Evolutionary conservation across 139 green algal genomes (phyloP).

Genomic region (Pseudopediastrum boryanum): DNA sequence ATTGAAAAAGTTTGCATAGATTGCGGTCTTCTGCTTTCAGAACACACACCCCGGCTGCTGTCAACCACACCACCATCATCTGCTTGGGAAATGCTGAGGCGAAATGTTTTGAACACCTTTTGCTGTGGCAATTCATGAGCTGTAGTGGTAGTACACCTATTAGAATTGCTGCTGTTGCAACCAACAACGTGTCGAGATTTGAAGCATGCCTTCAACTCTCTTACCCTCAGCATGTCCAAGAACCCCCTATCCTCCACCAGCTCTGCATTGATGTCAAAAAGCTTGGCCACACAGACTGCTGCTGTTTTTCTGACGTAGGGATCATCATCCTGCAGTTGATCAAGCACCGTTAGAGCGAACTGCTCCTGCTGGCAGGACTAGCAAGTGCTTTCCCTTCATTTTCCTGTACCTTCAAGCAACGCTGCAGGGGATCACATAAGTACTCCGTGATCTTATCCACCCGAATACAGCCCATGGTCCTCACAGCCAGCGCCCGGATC

Average conservation of each 20-base stretch:
- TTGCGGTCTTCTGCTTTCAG: no score
- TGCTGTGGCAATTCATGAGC: no score
- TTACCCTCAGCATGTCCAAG: constrained; percentile 88
- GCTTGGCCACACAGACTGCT: constrained; percentile 97
- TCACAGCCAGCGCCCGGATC: constrained; percentile 94
- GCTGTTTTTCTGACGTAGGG: constrained; percentile 99
- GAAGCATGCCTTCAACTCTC: no score
- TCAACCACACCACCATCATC: no score
- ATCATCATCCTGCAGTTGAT: constrained; percentile 88
- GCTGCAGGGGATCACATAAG: constrained; percentile 95
- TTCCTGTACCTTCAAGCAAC: constrained; percentile 79
- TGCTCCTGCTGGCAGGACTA: background rate
- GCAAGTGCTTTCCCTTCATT: background rate
- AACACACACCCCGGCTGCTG: no score
- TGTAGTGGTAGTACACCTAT: no score
- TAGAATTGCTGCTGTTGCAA: no score
- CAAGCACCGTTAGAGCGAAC: background rate
- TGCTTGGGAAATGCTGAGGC: no score
- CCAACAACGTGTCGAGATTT: no score
- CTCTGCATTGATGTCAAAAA: constrained; percentile 97
- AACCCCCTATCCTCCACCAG: constrained; percentile 97
- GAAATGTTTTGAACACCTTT: no score
- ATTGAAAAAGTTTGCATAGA: no score
- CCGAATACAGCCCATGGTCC: constrained; percentile 99
- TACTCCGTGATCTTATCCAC: constrained; percentile 99